Percentiles rank a stretch among this genome's conserved stretches.
Conservation (phyloP, 345 rosid genomes). For the Eucalyptus guilfoylei region DNA sequence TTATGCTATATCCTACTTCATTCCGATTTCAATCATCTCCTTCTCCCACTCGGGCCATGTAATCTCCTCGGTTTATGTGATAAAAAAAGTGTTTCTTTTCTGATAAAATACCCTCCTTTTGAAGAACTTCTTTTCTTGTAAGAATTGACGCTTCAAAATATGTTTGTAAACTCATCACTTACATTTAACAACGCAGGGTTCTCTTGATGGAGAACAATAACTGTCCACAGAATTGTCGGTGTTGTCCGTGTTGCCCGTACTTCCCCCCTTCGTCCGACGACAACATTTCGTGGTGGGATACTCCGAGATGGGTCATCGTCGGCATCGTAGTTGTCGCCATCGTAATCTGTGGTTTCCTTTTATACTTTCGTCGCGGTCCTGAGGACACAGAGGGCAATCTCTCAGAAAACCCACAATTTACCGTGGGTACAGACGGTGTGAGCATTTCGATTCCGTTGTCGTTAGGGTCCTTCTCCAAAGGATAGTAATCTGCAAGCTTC, state of each 20-base stretch:
- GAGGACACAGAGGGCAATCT: not conserved
- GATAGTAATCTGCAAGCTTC: not conserved
- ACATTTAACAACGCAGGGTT: not conserved
- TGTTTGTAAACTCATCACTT: not conserved
- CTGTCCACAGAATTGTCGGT: not conserved
- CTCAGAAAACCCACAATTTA: rapidly evolving
- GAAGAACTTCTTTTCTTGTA: not conserved
- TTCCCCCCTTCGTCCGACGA: not conserved
- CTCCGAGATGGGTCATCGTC: not conserved
- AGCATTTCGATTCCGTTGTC: too few species aligned
- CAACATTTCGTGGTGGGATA: not conserved
- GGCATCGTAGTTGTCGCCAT: not conserved
- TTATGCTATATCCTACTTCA: not conserved
- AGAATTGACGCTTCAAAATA: not conserved
- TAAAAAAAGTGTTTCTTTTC: not conserved
- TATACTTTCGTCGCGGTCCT: not conserved
- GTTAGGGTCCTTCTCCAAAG: too few species aligned
- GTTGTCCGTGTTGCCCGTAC: not conserved
- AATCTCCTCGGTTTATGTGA: not conserved
- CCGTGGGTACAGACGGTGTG: too few species aligned
- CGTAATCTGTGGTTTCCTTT: not conserved
- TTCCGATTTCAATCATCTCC: not conserved
- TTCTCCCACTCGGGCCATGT: not conserved
- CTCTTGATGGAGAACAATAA: not conserved
- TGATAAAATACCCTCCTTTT: not conserved